These are phyloP conservation scores for Alternaria arbusti DNA, from an alignment of 2,329 filamentous ascomycete species.

Conservation along the genomic window DNA sequence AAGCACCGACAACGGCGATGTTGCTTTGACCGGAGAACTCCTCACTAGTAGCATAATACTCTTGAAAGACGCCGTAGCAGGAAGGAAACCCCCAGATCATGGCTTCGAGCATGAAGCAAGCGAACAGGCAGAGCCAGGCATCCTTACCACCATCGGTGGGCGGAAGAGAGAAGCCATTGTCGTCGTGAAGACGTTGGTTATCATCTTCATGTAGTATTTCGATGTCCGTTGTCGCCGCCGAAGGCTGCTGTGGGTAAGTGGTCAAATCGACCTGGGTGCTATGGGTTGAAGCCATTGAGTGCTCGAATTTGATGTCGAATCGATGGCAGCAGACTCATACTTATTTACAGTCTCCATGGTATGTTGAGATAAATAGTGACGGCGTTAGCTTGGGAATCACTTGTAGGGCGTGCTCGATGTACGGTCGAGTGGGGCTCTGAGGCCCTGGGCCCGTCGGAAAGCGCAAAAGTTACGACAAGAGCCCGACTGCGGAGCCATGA, in stretches of 20 bases:
- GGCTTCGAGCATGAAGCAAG: slow-evolving; percentile 60
- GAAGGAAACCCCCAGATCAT: slow-evolving; percentile 51
- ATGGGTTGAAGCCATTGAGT: slow-evolving; percentile 24
- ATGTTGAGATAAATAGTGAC: neutral
- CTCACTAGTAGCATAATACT: slow-evolving; percentile 39
- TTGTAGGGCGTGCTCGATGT: slow-evolving; percentile 27
- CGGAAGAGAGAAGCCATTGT: slow-evolving; percentile 29
- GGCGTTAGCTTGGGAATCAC: slow-evolving; percentile 10
- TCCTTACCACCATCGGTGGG: slow-evolving; percentile 40
- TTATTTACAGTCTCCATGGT: neutral
- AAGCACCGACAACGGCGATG: slow-evolving; percentile 41
- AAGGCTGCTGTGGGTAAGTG: slow-evolving; percentile 15
- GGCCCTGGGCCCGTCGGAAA: slow-evolving; percentile 6
- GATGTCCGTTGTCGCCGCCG: slow-evolving; percentile 15
- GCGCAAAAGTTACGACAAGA: neutral
- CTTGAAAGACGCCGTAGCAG: slow-evolving; percentile 43
- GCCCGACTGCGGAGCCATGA: neutral
- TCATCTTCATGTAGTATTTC: slow-evolving; percentile 20
- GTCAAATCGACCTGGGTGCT: slow-evolving; percentile 21
- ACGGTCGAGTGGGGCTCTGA: neutral
- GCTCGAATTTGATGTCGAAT: neutral
- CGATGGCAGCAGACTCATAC: neutral
- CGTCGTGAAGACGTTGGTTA: slow-evolving; percentile 25
- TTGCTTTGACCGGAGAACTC: slow-evolving; percentile 41
- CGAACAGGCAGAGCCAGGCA: slow-evolving; percentile 37